Base-by-base conservation (phyloP, 2,329 filamentous ascomycete genomes). In the Aspergillus piperis region DNA sequence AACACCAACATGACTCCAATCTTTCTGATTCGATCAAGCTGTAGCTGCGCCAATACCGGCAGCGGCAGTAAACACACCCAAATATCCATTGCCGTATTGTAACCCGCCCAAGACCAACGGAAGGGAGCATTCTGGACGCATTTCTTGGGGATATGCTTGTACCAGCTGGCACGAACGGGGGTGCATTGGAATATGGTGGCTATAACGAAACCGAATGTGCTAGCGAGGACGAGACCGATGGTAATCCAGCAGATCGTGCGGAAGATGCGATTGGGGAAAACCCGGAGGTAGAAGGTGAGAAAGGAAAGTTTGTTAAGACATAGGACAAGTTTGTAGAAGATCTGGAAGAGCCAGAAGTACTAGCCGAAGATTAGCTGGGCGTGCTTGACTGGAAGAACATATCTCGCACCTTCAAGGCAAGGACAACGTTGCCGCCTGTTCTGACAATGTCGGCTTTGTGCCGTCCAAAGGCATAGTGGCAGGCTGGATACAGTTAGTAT, bases 301-400 rank as follows among this genome's bases (percentile, higher is more conserved):
- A 69, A 68, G 15, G 72, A 73, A 19, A 71, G 59, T 41, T 75
- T 75, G 67, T 54, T 54, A 15, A 54, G 52, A 8, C 56, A 53
- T 3, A 58, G 49, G 27, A 58, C 38, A 8, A 52, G 27, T 17
- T 58, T 58, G 39, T 58, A 58, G 2, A 58, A 11, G 27, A 58
- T 58, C 11, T 58, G 56, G 15, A 58, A 58, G 15, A 58, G 56
- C 56, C 49, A 58, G 56, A 58, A 58, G 10, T 21, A 58, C 56
- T 54, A 1, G 15, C 2, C 3, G 8, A 0, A 15, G 0, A 8
- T 48, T 48, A 48, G 44, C 30, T 32, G 10, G 5, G 21, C 2
- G 10, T 27, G 42, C 3, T 25, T 13, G 23, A n/a, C 25, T 25
- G 13, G 2, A 2, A 10, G 38, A 21, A 11, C 10, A 10, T 2